Base-by-base conservation (phyloP, 257 asterid species). In the Nicotiana tabacum region DNA sequence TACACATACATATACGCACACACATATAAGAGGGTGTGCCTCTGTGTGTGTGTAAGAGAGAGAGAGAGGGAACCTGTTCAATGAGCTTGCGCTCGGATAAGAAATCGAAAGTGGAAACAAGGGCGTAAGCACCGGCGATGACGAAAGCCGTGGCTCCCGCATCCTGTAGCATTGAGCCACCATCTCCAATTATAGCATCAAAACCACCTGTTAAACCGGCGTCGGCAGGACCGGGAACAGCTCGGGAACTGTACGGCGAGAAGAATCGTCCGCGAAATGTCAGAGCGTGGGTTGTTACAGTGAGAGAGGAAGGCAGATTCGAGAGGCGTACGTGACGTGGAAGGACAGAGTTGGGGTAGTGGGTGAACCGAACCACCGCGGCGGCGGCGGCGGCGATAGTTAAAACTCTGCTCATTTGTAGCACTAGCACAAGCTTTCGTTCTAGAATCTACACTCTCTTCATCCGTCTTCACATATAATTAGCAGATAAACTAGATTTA, bases 141-240 rank as follows among this genome's bases (percentile, higher is more conserved):
- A 93, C 95, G 69, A 89, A 78, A 35, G 89, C 94, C 76, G 98
- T 87, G 66, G 99, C 97, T 37, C 94, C 95, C 84, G 90, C 91
- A 66, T 96, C 99, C 86, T 89, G 94, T 18, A 91, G 55, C 76
- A 85, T 76, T 3, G 87, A 58, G 4, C 62, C 88, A 18, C 83
- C 88, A 21, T 51, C 72, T 67, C 87, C 94, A 30, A 66, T 43
- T 8, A 43, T 81, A 29, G 83, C 84, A 33, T 82, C 85, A 82
- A 46, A 46, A 37, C 33, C 11, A 43, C n/a, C 78, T 70, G 11
- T 43, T 43, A 70, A 43, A 15, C 16, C 80, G 24, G 24, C 79
- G 37, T 10, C 27, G n/a, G 13, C 37, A 88, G 89, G 87, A 85
- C 11, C 46, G 78, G 57, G 15, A 86, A 39, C 66, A 66, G 85